Evolutionary conservation across 1,284 basidiomycete species (phyloP).

Genomic region (Grifola frondosa): DNA sequence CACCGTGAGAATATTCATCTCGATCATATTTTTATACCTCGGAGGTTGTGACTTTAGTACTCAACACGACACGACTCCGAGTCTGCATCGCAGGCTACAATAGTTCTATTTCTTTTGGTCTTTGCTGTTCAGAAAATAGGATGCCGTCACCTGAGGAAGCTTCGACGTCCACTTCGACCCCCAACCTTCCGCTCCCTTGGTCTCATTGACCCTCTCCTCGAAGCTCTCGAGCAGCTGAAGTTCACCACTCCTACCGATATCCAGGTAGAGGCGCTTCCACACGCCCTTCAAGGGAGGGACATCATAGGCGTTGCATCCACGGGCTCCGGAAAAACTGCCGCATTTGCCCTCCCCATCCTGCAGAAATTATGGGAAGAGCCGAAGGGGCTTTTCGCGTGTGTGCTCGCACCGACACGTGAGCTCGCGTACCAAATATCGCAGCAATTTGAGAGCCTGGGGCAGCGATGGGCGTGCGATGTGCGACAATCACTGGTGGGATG

Average conservation of each 20-base stretch:
- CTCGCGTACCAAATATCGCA: conserved; percentile 98
- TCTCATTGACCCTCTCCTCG: conserved; percentile 86
- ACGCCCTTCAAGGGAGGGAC: conserved; percentile 88
- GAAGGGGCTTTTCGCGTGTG: conserved; percentile 89
- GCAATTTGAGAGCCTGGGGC: conserved; percentile 92
- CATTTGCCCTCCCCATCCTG: conserved; percentile 94
- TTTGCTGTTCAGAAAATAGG: not conserved
- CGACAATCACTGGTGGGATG: conserved; percentile 94
- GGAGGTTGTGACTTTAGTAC: not conserved
- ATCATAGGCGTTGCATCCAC: conserved; percentile 98
- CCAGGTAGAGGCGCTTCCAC: conserved; percentile 86
- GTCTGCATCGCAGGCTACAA: too few relatives aligned
- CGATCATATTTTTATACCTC: not conserved
- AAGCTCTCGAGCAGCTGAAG: conserved; percentile 80
- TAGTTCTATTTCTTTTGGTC: not conserved
- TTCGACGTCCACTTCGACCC: conserved; percentile 44
- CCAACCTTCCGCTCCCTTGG: conserved; percentile 71
- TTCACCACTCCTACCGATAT: conserved; percentile 93
- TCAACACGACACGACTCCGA: too few relatives aligned
- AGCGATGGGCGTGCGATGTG: conserved; percentile 90
- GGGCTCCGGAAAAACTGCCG: conserved; percentile 97
- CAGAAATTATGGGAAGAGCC: conserved; percentile 98
- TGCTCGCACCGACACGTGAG: conserved; percentile 95
- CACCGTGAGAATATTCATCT: not conserved
- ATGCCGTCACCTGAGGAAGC: conserved; percentile 54